Evolutionary conservation across 176 grass and related monocot species (phyloP), one percentile per base, ranked within the genome.

Genomic region (Eremochloa ophiuroides): DNA sequence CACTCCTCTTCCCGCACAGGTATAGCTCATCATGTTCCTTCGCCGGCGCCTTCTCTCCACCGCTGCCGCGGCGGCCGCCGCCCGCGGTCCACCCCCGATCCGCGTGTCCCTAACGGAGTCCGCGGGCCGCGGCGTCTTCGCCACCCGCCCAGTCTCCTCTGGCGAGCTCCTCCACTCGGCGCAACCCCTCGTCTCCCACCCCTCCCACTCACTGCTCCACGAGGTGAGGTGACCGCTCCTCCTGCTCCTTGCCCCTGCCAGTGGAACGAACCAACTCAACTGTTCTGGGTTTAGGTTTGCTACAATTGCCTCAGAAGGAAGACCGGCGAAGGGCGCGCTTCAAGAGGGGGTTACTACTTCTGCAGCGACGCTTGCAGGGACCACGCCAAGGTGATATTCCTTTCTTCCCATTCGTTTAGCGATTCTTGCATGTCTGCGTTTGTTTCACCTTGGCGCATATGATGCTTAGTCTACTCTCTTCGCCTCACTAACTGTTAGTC

Each of bases 221-320:
- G 82, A 94, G 81, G 95, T 98, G 82, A 58, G 55, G 95, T 98
- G 82, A 77, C 35, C 41, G 38, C 77, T 43, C 34, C 67, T 33
- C 16, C 56, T 35, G 33, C 69, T 61, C 30, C 1, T 81, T 34
- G 20, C 27, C 5, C 2, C 6, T 59, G 42, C 47, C 7, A 62
- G 63, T 74, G 69, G 44, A 53, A 69, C 37, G 8, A 44, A 55
- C 30, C 11, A 71, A 44, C 42, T 73, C n/a, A 10, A 30, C 50
- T 31, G 34, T 76, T 59, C 58, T 79, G 58, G 66, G 28, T 9
- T 77, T 71, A 98, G 92, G 95, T 93, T 31, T 98, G 95, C 87
- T 91, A 93, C 86, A 75, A 69, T 71, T 98, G 90, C 78, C 86
- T 98, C 84, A 87, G 88, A 79, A 89, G 88, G 84, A 95, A 92